These are phyloP conservation scores for Athelia psychrophila DNA, from an alignment of 1,284 basidiomycete genomes.

Conservation along the genomic window DNA sequence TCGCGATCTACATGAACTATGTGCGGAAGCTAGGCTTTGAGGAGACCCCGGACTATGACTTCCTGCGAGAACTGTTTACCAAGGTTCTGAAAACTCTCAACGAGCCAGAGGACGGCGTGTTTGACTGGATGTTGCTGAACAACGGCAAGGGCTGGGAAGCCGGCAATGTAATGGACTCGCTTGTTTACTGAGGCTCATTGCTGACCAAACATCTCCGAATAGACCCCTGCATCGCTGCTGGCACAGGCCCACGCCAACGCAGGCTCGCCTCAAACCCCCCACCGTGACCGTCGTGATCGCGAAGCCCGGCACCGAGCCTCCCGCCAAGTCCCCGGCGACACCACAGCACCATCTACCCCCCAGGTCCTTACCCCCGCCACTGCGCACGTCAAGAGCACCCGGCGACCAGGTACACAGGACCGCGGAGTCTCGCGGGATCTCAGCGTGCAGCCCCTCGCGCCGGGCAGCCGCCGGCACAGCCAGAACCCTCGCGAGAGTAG, in stretches of 20 bases:
- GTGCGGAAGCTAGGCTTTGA: conserved; percentile 95
- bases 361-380: conserved; percentile 62
- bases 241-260: conserved; percentile 52
- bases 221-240: conserved; percentile 46
- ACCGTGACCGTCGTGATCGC: conserved; percentile 51
- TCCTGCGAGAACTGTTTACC: conserved; percentile 90
- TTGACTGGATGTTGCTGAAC: conserved; percentile 97
- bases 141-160: conserved; percentile 87
- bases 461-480: conserved; percentile 61
- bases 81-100: conserved; percentile 90
- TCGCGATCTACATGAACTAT: conserved; percentile 97
- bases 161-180: conserved; percentile 50
- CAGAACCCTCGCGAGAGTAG: conserved; percentile 57
- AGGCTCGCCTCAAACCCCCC: conserved; percentile 49
- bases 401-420: conserved; percentile 44
- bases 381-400: conserved; percentile 55
- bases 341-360: conserved; percentile 45
- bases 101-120: conserved; percentile 90
- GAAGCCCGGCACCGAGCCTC: conserved; percentile 52
- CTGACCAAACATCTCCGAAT: conserved; percentile 10
- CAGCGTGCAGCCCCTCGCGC: conserved; percentile 61
- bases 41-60: conserved; percentile 97
- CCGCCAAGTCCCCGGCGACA: conserved; percentile 52
- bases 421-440: conserved; percentile 48
- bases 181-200: conserved; percentile 3